A percentile compares a stretch with the other conserved stretches of the same genome.
Evolutionary conservation across 768 basidiomycete genomes (phyloP).

Genomic region (Roridomyces roridus): DNA sequence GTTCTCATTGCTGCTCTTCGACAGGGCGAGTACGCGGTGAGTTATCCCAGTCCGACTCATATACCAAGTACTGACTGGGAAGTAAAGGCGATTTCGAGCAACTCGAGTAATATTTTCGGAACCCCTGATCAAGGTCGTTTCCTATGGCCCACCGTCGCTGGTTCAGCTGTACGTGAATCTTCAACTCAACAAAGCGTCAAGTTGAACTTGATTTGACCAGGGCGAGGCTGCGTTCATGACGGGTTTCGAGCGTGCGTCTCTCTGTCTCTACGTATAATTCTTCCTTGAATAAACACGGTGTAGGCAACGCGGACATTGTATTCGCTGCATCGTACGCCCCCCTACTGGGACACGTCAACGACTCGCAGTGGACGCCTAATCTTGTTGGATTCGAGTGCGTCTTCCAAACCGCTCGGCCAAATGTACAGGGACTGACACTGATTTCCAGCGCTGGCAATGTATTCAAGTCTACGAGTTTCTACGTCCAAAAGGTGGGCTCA

Average conservation of each 20-base stretch:
- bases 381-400: conserved; percentile 64
- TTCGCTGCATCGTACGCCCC: conserved; percentile 51
- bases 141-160: conserved; percentile 53
- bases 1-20: background rate
- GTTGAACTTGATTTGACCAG: conserved; percentile 44
- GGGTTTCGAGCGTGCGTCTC: conserved; percentile 56
- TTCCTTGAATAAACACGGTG: background rate
- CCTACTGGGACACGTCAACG: conserved; percentile 55
- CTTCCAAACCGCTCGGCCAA: background rate
- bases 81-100: conserved; percentile 53
- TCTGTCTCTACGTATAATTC: conserved; percentile 26
- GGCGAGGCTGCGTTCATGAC: conserved; percentile 75
- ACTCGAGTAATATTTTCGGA: conserved; percentile 55
- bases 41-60: too few species aligned
- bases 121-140: conserved; percentile 50
- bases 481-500: conserved; percentile 60
- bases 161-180: background rate
- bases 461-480: conserved; percentile 65
- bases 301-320: conserved; percentile 15
- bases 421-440: background rate
- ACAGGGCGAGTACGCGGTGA: conserved; percentile 62
- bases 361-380: conserved; percentile 53
- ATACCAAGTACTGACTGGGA: too few species aligned
- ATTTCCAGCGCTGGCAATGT: conserved; percentile 53
- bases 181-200: background rate